These are phyloP conservation scores for Microcos paniculata DNA, from an alignment of 345 rosid genomes.

Conservation along the genomic window DNA sequence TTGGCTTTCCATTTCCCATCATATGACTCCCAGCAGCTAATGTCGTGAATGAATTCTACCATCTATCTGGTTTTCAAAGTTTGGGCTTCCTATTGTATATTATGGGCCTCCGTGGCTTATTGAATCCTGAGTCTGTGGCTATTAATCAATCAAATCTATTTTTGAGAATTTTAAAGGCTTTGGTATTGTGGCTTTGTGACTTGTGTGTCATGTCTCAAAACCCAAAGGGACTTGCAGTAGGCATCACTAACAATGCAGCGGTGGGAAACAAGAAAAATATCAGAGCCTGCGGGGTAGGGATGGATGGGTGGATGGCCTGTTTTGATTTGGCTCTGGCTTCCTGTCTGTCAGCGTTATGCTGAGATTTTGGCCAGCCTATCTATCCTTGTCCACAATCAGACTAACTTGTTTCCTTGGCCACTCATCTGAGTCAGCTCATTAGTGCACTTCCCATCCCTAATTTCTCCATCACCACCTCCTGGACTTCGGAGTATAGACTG, in stretches of 20 bases:
- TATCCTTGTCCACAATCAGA: not conserved
- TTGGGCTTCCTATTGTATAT: not conserved
- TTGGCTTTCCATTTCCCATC: constrained; percentile 12
- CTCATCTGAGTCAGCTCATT: not conserved
- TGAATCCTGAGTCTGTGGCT: not conserved
- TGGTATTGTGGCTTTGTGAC: not conserved
- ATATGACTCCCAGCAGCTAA: not conserved
- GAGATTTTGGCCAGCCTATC: not conserved
- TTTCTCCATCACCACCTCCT: not conserved
- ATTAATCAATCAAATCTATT: no score
- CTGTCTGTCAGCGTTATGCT: not conserved
- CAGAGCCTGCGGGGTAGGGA: not conserved
- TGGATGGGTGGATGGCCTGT: constrained; percentile 20
- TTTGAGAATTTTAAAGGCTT: not conserved
- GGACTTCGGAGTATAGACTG: no score
- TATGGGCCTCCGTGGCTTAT: not conserved
- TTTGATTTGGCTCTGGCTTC: constrained; percentile 15
- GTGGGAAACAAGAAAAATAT: not conserved
- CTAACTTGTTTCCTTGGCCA: not conserved
- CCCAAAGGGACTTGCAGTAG: not conserved
- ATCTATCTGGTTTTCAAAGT: not conserved
- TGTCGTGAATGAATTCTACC: not conserved
- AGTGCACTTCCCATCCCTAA: not conserved
- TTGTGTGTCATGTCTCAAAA: no score
- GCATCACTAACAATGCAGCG: not conserved